phyloP scores from a whole-genome alignment of 305 asterid species.

The Fraxinus paxiana region DNA sequence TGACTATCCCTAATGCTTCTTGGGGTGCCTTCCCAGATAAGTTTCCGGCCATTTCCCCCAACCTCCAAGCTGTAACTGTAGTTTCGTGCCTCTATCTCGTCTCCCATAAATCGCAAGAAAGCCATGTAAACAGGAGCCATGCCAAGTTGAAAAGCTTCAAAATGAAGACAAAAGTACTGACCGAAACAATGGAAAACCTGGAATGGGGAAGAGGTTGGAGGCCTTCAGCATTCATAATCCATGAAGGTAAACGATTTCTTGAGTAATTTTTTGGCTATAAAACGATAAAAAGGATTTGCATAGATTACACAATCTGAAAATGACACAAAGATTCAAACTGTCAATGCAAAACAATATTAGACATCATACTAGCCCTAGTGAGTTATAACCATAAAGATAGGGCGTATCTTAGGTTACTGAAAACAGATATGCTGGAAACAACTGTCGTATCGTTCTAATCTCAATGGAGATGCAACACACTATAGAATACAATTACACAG shows the following conservation, averaged over 20 bases:
- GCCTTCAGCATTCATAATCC: slow-evolving; percentile 16
- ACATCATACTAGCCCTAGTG: not conserved
- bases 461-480: not conserved
- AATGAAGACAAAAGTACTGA: slow-evolving; percentile 74
- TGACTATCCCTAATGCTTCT: slow-evolving; percentile 79
- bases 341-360: not conserved
- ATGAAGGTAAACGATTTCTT: not conserved
- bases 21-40: slow-evolving; percentile 86
- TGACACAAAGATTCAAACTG: not conserved
- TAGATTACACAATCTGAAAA: not conserved
- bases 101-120: slow-evolving; percentile 82
- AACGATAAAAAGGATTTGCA: not conserved
- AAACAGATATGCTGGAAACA: not conserved
- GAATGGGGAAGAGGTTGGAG: not conserved
- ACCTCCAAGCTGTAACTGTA: slow-evolving; percentile 83
- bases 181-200: slow-evolving; percentile 88
- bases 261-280: not conserved
- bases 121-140: slow-evolving; percentile 84
- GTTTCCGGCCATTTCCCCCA: slow-evolving; percentile 79
- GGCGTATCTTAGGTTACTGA: not conserved
- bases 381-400: not conserved
- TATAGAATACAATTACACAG: not conserved
- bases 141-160: slow-evolving; percentile 80
- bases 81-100: slow-evolving; percentile 66
- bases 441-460: not conserved